A percentile compares a stretch with the other conserved stretches of the same genome.
Evolutionary conservation across 805 yeast species (phyloP).

Genomic region (Diddensiella transvaalensis): DNA sequence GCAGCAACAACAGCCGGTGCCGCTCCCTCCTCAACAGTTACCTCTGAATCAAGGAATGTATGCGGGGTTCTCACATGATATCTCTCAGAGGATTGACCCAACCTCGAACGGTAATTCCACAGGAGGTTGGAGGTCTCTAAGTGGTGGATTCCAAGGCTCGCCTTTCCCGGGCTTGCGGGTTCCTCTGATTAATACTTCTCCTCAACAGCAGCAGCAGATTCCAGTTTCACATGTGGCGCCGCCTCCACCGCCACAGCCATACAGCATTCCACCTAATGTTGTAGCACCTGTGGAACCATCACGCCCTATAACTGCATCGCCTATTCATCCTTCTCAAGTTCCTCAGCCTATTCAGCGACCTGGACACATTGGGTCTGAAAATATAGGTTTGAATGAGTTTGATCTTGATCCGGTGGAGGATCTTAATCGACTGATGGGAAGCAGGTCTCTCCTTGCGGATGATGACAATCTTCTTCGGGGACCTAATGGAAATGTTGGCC

Average conservation of each 20-base stretch:
- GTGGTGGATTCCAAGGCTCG: conserved; percentile 1
- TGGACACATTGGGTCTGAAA: background rate
- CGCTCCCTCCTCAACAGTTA: conserved; percentile 1
- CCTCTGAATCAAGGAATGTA: conserved; percentile 1
- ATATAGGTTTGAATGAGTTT: background rate
- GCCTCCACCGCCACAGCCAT: conserved; percentile 3
- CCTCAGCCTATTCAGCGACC: conserved; percentile 14
- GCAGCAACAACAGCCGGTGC: background rate
- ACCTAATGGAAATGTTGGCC: background rate
- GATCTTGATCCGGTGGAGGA: conserved; percentile 22
- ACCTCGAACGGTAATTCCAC: background rate
- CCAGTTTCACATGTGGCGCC: conserved; percentile 5
- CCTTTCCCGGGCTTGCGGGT: background rate
- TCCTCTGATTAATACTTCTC: background rate
- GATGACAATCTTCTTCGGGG: conserved; percentile 12
- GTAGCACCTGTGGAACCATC: background rate
- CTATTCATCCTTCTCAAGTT: conserved; percentile 2
- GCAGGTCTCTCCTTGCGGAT: conserved; percentile 17
- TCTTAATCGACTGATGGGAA: conserved; percentile 19
- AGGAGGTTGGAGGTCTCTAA: background rate
- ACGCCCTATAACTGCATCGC: conserved; percentile 1
- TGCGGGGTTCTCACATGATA: background rate
- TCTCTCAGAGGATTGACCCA: background rate
- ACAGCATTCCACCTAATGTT: background rate
- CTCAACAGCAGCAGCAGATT: conserved; percentile 5